These are phyloP conservation scores for Neonectria sp. DNA, from an alignment of 2,329 filamentous ascomycete species.

Conservation along the genomic window DNA sequence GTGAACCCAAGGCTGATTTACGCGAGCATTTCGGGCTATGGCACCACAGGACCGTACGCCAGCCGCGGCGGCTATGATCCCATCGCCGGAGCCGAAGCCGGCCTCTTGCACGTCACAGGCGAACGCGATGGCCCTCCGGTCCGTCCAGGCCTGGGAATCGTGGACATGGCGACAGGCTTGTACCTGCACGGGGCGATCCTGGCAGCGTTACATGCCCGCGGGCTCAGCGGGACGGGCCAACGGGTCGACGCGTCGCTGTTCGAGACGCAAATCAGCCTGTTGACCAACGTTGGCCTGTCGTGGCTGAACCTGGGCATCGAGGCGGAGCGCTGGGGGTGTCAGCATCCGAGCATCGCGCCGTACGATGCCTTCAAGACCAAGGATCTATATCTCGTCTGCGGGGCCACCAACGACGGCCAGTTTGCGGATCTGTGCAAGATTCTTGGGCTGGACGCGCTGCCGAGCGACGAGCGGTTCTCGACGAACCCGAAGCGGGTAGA, in stretches of 20 bases:
- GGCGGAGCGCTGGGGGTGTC: constrained; percentile 60
- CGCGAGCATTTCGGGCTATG: constrained; percentile 57
- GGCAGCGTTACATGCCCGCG: constrained; percentile 56
- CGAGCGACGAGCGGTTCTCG: constrained; percentile 48
- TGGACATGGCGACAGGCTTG: constrained; percentile 61
- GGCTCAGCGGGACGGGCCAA: constrained; percentile 57
- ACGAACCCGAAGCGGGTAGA: constrained; percentile 53
- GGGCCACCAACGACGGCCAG: constrained; percentile 55
- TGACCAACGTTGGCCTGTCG: constrained; percentile 58
- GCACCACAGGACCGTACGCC: constrained; percentile 57
- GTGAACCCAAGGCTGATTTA: constrained; percentile 58
- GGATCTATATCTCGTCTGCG: constrained; percentile 50
- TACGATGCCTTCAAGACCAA: constrained; percentile 61
- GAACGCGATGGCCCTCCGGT: constrained; percentile 57
- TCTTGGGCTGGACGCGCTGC: constrained; percentile 43
- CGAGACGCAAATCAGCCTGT: constrained; percentile 58
- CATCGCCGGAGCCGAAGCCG: constrained; percentile 60
- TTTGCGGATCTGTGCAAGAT: constrained; percentile 49
- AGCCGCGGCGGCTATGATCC: constrained; percentile 61
- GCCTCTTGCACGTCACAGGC: constrained; percentile 61
- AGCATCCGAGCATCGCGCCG: constrained; percentile 63
- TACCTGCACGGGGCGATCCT: constrained; percentile 62
- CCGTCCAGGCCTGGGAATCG: constrained; percentile 58
- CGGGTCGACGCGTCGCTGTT: constrained; percentile 61
- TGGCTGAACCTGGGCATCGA: constrained; percentile 57